These are phyloP conservation scores for Kalaharituber pfeilii DNA, from an alignment of 2,329 filamentous ascomycete species.

Conservation along the genomic window DNA sequence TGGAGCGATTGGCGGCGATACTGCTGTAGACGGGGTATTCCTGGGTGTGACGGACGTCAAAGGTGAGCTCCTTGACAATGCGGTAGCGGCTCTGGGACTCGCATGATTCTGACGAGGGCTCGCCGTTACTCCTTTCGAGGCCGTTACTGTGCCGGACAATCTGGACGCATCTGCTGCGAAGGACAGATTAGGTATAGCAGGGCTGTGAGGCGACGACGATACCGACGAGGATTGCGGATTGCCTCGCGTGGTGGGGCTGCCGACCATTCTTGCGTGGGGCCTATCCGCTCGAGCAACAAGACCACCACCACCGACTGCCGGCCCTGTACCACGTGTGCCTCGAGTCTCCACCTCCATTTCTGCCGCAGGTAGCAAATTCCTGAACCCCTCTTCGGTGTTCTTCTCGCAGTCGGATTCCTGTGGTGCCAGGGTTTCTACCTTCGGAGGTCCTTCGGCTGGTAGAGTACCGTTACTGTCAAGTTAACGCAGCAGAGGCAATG, in stretches of 20 bases:
- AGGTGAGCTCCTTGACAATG: background rate
- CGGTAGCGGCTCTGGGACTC: background rate
- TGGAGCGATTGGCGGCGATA: background rate
- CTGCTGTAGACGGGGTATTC: background rate
- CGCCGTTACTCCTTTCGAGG: background rate
- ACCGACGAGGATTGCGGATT: too few relatives aligned
- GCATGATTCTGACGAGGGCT: background rate
- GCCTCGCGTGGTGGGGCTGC: background rate
- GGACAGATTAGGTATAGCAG: too few relatives aligned
- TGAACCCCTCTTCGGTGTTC: too few relatives aligned
- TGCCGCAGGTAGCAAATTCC: background rate
- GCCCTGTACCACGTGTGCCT: background rate
- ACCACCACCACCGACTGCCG: too few relatives aligned
- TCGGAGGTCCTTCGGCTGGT: too few relatives aligned
- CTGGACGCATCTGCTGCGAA: background rate
- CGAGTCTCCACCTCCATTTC: background rate
- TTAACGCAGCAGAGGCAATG: too few relatives aligned
- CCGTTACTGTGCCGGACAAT: background rate
- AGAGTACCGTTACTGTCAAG: too few relatives aligned
- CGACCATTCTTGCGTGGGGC: background rate
- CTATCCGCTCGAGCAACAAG: too few relatives aligned
- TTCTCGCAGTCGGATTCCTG: too few relatives aligned
- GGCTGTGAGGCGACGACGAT: too few relatives aligned
- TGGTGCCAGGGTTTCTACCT: too few relatives aligned
- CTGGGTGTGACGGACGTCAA: background rate